Percentiles rank a stretch among this genome's conserved stretches.
phyloP scores from a whole-genome alignment of 164 flowering plant species.

The Vitis cinerea region DNA sequence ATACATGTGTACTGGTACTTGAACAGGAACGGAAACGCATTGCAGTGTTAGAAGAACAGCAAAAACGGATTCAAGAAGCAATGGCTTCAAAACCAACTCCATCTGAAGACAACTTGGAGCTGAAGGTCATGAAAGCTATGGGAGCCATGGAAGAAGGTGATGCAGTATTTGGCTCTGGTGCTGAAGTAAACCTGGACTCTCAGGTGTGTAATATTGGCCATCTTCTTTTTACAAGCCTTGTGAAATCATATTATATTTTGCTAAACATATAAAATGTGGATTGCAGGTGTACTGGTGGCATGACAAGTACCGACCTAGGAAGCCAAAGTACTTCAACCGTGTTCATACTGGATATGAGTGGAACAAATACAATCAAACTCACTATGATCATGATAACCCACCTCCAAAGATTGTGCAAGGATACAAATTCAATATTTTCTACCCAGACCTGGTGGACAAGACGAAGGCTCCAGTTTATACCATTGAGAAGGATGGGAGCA shows the following conservation, averaged over 20 bases:
- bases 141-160: constrained; percentile 97
- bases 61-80: constrained; percentile 68
- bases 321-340: constrained; percentile 97
- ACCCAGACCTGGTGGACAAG: constrained; percentile 97
- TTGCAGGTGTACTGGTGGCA: constrained; percentile 99
- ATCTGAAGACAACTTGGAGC: constrained; percentile 70
- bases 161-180: constrained; percentile 85
- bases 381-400: constrained; percentile 98
- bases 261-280: constrained; percentile 3
- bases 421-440: constrained; percentile 93
- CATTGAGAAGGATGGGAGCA: constrained; percentile 91
- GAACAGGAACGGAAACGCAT: constrained; percentile 74
- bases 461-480: constrained; percentile 77
- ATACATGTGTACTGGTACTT: neutral
- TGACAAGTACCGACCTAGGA: constrained; percentile 96
- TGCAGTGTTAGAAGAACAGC: constrained; percentile 72
- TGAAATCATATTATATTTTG: neutral
- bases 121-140: constrained; percentile 85
- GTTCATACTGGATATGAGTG: constrained; percentile 99
- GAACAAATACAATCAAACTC: constrained; percentile 99
- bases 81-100: constrained; percentile 66
- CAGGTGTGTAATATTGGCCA: constrained; percentile 47
- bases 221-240: neutral
- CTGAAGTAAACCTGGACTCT: constrained; percentile 92
- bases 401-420: constrained; percentile 99